These are phyloP conservation scores for Proliferodiscus dingleyae DNA, from an alignment of 2,329 filamentous ascomycete genomes.

Conservation along the genomic window DNA sequence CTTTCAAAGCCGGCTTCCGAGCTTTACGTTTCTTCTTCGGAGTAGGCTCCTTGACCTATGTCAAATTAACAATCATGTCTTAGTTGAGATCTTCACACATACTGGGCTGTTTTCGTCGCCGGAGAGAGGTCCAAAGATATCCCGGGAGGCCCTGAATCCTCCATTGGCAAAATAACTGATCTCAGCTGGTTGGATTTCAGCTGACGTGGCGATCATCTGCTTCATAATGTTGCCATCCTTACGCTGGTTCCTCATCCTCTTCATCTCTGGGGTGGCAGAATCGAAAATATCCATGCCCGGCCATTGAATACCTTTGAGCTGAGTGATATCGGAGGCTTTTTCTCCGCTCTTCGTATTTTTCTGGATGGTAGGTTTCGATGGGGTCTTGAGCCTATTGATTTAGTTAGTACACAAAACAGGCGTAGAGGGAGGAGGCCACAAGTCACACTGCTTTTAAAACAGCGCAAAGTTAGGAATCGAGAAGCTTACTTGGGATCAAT, in stretches of 20 bases:
- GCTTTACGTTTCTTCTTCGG: constrained; percentile 27
- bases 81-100: constrained; percentile 22
- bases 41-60: constrained; percentile 16
- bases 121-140: constrained; percentile 58
- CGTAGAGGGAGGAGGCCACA: too few relatives aligned
- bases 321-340: constrained; percentile 27
- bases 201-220: constrained; percentile 60
- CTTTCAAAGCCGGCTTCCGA: constrained; percentile 20
- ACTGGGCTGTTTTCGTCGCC: constrained; percentile 47
- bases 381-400: constrained; percentile 21
- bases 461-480: too few relatives aligned
- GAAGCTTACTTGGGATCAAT: constrained; percentile 22
- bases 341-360: constrained; percentile 16
- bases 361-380: constrained; percentile 13
- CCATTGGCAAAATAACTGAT: constrained; percentile 54
- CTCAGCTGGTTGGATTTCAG: constrained; percentile 59
- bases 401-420: constrained; percentile 5
- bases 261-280: constrained; percentile 68
- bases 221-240: constrained; percentile 69
- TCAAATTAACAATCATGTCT: constrained; percentile 8
- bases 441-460: too few relatives aligned
- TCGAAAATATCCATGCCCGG: constrained; percentile 81
- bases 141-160: constrained; percentile 46
- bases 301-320: constrained; percentile 67
- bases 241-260: constrained; percentile 70